Evolutionary conservation across 331 rosid species (phyloP).

Genomic region (Pyrus hybrid): DNA sequence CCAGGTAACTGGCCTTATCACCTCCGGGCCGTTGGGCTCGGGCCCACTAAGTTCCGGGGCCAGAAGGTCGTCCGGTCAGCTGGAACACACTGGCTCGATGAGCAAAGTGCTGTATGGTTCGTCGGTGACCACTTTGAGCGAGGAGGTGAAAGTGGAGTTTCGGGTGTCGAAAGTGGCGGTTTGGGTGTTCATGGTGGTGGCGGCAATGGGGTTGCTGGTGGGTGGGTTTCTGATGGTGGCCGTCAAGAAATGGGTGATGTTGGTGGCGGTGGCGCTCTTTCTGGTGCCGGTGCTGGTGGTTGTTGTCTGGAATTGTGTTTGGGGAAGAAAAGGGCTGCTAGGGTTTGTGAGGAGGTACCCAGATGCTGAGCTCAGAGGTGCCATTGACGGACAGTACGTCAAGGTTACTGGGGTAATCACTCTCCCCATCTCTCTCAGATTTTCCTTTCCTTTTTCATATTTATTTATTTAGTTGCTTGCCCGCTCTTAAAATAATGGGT

Average conservation of each 20-base stretch:
- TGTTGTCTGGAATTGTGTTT: slow-evolving; percentile 55
- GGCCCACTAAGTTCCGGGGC: slow-evolving; percentile 49
- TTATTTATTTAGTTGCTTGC: neutral
- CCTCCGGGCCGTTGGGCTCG: slow-evolving; percentile 64
- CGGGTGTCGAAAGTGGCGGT: slow-evolving; percentile 66
- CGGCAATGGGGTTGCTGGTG: slow-evolving; percentile 65
- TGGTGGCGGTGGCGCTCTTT: slow-evolving; percentile 50
- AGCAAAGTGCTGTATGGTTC: slow-evolving; percentile 64
- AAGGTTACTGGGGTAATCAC: slow-evolving; percentile 96
- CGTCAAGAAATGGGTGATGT: slow-evolving; percentile 66
- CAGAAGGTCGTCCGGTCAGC: slow-evolving; percentile 42
- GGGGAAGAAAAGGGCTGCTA: slow-evolving; percentile 55
- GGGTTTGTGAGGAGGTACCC: slow-evolving; percentile 73
- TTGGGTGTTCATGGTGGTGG: slow-evolving; percentile 72
- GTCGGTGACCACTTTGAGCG: slow-evolving; percentile 67
- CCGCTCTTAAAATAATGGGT: neutral
- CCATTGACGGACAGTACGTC: slow-evolving; percentile 86
- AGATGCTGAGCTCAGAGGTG: slow-evolving; percentile 87
- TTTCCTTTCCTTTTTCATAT: neutral
- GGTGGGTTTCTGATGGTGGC: slow-evolving; percentile 91
- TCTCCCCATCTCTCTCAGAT: neutral
- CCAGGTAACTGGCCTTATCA: slow-evolving; percentile 74
- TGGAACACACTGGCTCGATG: slow-evolving; percentile 30
- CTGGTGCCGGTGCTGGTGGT: slow-evolving; percentile 44
- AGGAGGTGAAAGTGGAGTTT: slow-evolving; percentile 56